Evolutionary conservation across 140 eudicot species (phyloP).

Genomic region (Flaveria floridana): DNA sequence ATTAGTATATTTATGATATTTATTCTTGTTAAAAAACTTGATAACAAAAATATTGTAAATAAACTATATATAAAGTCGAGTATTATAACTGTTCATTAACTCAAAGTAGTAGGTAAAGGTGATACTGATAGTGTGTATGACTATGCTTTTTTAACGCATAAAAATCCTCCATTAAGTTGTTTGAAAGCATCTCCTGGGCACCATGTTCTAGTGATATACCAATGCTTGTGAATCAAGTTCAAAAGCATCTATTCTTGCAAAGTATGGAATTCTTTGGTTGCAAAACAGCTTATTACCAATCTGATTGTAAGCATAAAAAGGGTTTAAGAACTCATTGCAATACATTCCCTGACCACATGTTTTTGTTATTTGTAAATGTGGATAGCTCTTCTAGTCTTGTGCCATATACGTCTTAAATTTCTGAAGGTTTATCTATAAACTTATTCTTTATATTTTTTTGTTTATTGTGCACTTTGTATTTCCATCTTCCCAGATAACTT

Average conservation of each 20-base stretch:
- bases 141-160: not conserved
- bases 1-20: not conserved
- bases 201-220: not conserved
- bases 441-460: not conserved
- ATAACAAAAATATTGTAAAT: not conserved
- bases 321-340: not conserved
- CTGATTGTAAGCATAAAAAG: not conserved
- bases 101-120: too few species aligned
- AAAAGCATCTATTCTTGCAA: constrained; percentile 7
- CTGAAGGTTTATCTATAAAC: not conserved
- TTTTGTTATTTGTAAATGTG: not conserved
- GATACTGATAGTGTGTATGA: not conserved
- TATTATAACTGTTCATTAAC: too few species aligned
- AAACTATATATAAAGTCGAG: too few species aligned
- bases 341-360: constrained; percentile 2
- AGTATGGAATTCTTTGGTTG: constrained; percentile 12
- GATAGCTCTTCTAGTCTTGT: not conserved
- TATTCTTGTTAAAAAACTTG: constrained; percentile 1
- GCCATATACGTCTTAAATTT: not conserved
- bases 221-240: not conserved
- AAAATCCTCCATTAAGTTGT: not conserved
- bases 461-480: not conserved
- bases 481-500: not conserved
- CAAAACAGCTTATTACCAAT: not conserved
- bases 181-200: not conserved